Evolutionary conservation across 257 asterid species (phyloP), one percentile per base, ranked within the genome.

Genomic region (Nemophila menziesii): DNA sequence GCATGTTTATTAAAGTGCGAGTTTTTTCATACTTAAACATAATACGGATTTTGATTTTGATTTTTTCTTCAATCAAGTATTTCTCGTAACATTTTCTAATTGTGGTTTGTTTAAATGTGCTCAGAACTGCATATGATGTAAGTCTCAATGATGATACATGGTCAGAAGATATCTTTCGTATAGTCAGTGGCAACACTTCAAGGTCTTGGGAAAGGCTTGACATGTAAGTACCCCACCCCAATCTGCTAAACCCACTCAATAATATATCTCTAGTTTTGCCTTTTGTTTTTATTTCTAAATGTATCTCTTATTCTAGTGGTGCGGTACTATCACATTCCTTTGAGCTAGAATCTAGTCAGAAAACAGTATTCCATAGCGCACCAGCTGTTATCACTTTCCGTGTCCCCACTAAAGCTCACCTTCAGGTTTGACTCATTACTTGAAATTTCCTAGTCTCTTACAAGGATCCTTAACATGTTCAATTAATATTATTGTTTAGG

Each of bases 161-260:
- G 95, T 64, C 92, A 44, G 39, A 37, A 49, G 92, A 73, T 59
- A 27, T 78, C 29, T 87, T 87, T 51, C 69, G 56, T 11, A 42
- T 78, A 37, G 79, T 77, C 20, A 34, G 64, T 65, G 95, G 97
- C 26, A 87, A 83, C 79, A 80, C 92, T 54, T 70, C 97, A 33
- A 58, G 67, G 54, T 73, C 98, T 16, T 89, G 98, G 95, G 98
- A 84, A 60, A 78, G 66, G 69, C 98, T 89, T 57, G 98, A 89
- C 36, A 78, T 60, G 95, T 89, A 67, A 81, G 97, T 80, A 45
- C n/a, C 39, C 33, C 26, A 9, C 33, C n/a, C n/a, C n/a, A n/a
- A n/a, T 37, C 12, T 41, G 39, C 46, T 47, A 26, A 8, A 20
- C 3, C 16, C 38, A 33, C 18, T 12, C 42, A 8, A 41, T 16